A percentile compares a stretch with the other conserved stretches of the same genome.
phyloP scores from a whole-genome alignment of 805 yeast species.

The Metschnikowia similis region DNA sequence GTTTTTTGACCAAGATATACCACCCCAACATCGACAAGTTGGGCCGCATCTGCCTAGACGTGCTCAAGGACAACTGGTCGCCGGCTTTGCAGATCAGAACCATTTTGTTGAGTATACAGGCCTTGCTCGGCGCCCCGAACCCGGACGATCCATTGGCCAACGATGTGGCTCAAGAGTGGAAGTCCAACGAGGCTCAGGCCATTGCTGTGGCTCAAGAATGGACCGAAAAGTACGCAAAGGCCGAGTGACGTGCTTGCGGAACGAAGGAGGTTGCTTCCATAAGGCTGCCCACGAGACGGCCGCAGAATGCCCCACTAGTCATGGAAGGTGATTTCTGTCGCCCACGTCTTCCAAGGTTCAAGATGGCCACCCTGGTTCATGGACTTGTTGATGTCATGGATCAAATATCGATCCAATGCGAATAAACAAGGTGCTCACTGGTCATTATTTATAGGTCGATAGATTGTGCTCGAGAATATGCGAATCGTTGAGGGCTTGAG shows the following conservation, averaged over 20 bases:
- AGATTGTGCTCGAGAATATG: too few relatives aligned
- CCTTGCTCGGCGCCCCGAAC: slow-evolving; percentile 90
- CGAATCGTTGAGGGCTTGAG: too few relatives aligned
- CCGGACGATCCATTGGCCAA: slow-evolving; percentile 98
- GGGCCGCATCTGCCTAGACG: slow-evolving; percentile 94
- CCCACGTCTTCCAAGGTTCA: too few relatives aligned
- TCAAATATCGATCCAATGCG: too few relatives aligned
- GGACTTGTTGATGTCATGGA: too few relatives aligned
- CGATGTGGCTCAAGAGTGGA: slow-evolving; percentile 97
- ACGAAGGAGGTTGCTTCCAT: neutral
- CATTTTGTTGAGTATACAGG: slow-evolving; percentile 85
- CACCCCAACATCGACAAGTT: slow-evolving; percentile 95
- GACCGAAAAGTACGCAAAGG: slow-evolving; percentile 58
- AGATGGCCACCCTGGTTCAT: too few relatives aligned
- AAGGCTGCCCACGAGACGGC: neutral
- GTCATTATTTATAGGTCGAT: too few relatives aligned
- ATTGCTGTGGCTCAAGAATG: slow-evolving; percentile 74
- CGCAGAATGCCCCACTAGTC: too few relatives aligned
- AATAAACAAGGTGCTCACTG: too few relatives aligned
- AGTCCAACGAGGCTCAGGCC: slow-evolving; percentile 76
- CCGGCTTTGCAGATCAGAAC: slow-evolving; percentile 97
- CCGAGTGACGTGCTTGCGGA: neutral
- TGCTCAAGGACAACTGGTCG: slow-evolving; percentile 92
- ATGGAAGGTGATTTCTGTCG: too few relatives aligned
- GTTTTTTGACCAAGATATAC: slow-evolving; percentile 89